A percentile compares a stretch with the other conserved stretches of the same genome.
Conservation (phyloP, 106 monocot genomes). For the Dendrobium nobile region DNA sequence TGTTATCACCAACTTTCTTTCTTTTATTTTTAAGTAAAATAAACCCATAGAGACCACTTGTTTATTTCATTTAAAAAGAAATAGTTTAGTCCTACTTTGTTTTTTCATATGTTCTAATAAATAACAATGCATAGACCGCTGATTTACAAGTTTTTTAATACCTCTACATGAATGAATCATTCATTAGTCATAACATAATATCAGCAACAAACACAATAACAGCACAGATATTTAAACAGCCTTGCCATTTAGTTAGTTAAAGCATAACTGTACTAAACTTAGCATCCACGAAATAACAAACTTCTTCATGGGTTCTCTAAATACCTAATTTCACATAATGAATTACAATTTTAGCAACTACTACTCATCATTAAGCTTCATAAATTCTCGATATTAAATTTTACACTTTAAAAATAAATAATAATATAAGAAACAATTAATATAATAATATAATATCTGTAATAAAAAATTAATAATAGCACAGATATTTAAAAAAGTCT, state of each 20-base stretch:
- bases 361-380: neutral
- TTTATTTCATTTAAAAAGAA: neutral
- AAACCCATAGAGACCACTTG: neutral
- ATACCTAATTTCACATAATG: too few relatives aligned
- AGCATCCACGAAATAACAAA: neutral
- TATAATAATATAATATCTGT: neutral
- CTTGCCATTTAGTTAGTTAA: neutral
- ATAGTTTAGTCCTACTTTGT: neutral
- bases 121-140: neutral
- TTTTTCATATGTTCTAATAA: neutral
- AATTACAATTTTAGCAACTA: neutral
- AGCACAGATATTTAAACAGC: neutral
- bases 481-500: neutral
- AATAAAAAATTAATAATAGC: neutral
- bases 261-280: neutral
- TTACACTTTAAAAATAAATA: neutral
- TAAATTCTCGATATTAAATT: neutral
- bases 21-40: neutral
- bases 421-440: neutral
- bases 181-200: neutral
- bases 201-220: neutral
- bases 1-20: neutral
- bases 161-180: neutral
- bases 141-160: neutral
- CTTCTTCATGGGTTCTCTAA: too few relatives aligned